phyloP scores from a whole-genome alignment of 2,329 filamentous ascomycete species.

The Cercospora zeae-maydis region DNA sequence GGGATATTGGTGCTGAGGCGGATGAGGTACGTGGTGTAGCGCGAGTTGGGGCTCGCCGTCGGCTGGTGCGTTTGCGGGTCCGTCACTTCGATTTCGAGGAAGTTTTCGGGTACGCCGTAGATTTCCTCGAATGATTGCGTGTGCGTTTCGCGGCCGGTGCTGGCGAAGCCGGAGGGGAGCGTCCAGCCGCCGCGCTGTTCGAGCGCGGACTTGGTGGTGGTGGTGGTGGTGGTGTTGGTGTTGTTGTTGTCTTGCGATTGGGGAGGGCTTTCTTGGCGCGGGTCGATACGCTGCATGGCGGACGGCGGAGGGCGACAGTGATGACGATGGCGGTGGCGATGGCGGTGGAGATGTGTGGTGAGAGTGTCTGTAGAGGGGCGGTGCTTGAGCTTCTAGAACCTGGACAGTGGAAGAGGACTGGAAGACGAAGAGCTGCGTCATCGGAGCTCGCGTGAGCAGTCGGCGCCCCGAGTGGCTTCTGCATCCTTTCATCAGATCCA shows the following conservation, averaged over 20 bases:
- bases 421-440: background rate
- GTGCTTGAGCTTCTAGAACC: background rate
- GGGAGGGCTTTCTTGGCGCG: conserved; percentile 22
- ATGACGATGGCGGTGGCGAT: background rate
- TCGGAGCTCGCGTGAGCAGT: background rate
- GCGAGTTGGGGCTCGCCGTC: conserved; percentile 52
- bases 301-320: background rate
- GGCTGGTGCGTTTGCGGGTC: conserved; percentile 93
- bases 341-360: background rate
- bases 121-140: conserved; percentile 95
- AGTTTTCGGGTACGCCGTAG: conserved; percentile 97
- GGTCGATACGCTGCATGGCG: conserved; percentile 34
- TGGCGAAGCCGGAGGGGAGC: conserved; percentile 35
- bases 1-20: conserved; percentile 97
- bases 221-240: background rate
- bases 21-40: conserved; percentile 98
- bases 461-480: background rate
- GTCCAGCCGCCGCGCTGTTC: conserved; percentile 10
- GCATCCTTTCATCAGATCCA: background rate
- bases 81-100: conserved; percentile 95
- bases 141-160: conserved; percentile 30
- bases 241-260: conserved; percentile 12
- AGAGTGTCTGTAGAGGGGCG: background rate
- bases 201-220: conserved; percentile 6
- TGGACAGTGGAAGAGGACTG: background rate